Conservation (phyloP, 164 flowering plant species). For the Stephania japonica region DNA sequence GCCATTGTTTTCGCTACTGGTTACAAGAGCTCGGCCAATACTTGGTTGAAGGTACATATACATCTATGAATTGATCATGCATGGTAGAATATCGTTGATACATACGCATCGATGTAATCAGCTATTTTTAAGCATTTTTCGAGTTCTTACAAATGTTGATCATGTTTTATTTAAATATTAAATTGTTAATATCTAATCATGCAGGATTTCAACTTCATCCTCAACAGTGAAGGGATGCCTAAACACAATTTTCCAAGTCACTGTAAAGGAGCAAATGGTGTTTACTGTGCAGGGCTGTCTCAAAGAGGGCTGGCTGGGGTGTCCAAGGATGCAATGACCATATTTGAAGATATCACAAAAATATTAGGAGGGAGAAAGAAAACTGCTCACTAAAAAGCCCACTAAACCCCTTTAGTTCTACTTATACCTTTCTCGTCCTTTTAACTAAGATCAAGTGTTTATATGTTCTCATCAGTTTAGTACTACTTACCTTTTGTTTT, state of each 20-base stretch:
- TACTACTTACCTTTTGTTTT: too few relatives aligned
- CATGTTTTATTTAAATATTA: neutral
- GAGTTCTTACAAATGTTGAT: neutral
- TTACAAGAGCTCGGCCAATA: neutral
- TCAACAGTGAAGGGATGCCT: conserved; percentile 19
- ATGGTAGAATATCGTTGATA: neutral
- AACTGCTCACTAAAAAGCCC: too few relatives aligned
- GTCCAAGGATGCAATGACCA: conserved; percentile 7
- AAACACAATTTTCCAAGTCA: conserved; percentile 12
- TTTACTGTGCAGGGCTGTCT: conserved; percentile 20
- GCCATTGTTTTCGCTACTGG: conserved; percentile 13
- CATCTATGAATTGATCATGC: too few relatives aligned
- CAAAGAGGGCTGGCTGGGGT: conserved; percentile 16
- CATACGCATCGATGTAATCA: neutral
- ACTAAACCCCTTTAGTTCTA: too few relatives aligned
- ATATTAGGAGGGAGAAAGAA: too few relatives aligned
- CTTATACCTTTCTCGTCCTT: too few relatives aligned
- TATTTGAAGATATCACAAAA: conserved; percentile 13
- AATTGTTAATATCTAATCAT: neutral
- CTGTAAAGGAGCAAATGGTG: conserved; percentile 18
- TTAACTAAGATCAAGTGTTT: too few relatives aligned
- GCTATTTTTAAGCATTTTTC: neutral
- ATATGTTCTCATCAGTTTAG: too few relatives aligned
- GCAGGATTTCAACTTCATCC: conserved; percentile 9
- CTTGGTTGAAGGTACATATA: conserved; percentile 11